Conservation (phyloP, 2,329 filamentous ascomycete species). For the Cytospora schulzeri region DNA sequence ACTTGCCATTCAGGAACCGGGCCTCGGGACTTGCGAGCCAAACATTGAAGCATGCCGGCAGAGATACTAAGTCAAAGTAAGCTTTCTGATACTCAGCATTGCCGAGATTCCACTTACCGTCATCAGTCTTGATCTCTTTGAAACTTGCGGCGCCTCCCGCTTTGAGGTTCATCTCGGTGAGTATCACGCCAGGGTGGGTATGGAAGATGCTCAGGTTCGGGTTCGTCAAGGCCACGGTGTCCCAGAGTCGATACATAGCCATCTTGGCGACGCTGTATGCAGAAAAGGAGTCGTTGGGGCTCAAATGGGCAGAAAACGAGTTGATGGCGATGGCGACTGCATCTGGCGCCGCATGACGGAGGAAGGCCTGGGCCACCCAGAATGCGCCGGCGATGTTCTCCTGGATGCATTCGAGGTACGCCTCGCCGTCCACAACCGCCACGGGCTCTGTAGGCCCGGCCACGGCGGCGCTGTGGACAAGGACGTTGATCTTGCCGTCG, state of each 20-base stretch:
- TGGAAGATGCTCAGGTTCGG: constrained; percentile 25
- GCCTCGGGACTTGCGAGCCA: constrained; percentile 40
- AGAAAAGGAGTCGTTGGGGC: constrained; percentile 17
- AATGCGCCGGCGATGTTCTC: background rate
- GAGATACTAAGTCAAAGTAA: constrained; percentile 22
- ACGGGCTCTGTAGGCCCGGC: background rate
- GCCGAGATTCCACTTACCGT: constrained; percentile 2
- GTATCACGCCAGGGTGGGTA: constrained; percentile 27
- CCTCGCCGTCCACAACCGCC: background rate
- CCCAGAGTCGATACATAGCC: constrained; percentile 25
- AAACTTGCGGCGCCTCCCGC: background rate
- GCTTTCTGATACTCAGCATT: background rate
- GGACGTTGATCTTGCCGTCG: constrained; percentile 1
- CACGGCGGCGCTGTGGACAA: background rate
- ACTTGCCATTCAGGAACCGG: constrained; percentile 40
- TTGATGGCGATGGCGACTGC: constrained; percentile 1
- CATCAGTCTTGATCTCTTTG: constrained; percentile 13
- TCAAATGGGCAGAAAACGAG: constrained; percentile 8
- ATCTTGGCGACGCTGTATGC: constrained; percentile 26
- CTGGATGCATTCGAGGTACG: background rate
- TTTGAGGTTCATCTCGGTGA: constrained; percentile 17
- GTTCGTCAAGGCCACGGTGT: constrained; percentile 28
- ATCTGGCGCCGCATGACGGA: constrained; percentile 8
- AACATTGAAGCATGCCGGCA: constrained; percentile 32
- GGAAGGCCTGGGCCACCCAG: background rate